These are phyloP conservation scores for Multifurca ochricompacta DNA, from an alignment of 768 basidiomycete species.

Conservation along the genomic window DNA sequence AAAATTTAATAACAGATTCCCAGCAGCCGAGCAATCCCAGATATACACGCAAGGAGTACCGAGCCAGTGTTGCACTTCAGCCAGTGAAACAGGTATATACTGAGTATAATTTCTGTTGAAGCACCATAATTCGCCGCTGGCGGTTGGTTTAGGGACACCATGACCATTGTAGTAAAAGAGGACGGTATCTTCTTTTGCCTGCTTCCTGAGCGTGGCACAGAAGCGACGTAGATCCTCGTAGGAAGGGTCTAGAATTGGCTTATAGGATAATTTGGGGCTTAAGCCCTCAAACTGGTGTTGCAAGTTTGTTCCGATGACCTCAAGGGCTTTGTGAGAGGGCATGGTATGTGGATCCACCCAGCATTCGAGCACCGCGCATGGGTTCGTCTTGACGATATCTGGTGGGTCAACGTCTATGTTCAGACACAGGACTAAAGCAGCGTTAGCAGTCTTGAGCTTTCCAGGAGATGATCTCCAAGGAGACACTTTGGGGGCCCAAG, in stretches of 20 bases:
- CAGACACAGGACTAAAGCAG: conserved; percentile 82
- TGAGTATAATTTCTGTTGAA: conserved; percentile 97
- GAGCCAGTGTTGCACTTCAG: conserved; percentile 89
- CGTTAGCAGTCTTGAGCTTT: conserved; percentile 87
- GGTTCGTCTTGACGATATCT: conserved; percentile 94
- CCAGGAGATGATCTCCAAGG: conserved; percentile 79
- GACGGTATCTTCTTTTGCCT: conserved; percentile 88
- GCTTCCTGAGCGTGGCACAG: conserved; percentile 73
- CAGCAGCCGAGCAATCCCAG: conserved; percentile 99
- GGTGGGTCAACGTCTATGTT: conserved; percentile 98
- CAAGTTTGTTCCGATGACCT: conserved; percentile 87
- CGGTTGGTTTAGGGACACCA: conserved; percentile 93
- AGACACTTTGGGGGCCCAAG: conserved; percentile 56
- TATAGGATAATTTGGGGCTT: conserved; percentile 90
- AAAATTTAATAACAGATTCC: conserved; percentile 87
- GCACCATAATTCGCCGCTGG: conserved; percentile 96
- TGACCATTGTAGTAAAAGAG: conserved; percentile 99
- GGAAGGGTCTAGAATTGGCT: conserved; percentile 90
- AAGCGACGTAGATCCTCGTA: conserved; percentile 89
- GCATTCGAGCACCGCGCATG: conserved; percentile 89
- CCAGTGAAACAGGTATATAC: conserved; percentile 93
- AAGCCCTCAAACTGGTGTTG: conserved; percentile 95
- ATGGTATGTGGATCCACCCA: conserved; percentile 96
- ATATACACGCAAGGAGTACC: conserved; percentile 95
- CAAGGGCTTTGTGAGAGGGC: conserved; percentile 87